These are phyloP conservation scores for Pestalotiopsis sp. DNA, from an alignment of 2,329 filamentous ascomycete genomes.

Conservation along the genomic window DNA sequence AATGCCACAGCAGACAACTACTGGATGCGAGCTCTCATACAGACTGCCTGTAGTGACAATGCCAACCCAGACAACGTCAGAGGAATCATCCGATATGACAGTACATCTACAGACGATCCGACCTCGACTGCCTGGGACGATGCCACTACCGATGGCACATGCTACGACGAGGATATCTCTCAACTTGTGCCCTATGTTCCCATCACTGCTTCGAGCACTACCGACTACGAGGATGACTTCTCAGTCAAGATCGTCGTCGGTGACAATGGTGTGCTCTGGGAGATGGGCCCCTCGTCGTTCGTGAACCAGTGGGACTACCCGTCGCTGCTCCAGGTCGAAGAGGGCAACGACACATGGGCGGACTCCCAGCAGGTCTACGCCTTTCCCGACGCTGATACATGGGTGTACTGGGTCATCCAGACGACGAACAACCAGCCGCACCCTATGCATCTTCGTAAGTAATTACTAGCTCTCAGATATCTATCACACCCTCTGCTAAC, in stretches of 20 bases:
- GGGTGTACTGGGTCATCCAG: conserved; percentile 36
- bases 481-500: neutral
- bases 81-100: conserved; percentile 49
- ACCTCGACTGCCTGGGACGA: conserved; percentile 22
- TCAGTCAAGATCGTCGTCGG: conserved; percentile 18
- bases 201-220: conserved; percentile 32
- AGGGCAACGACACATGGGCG: conserved; percentile 26
- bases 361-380: conserved; percentile 30
- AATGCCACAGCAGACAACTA: conserved; percentile 43
- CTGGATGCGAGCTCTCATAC: conserved; percentile 50
- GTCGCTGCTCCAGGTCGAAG: conserved; percentile 37
- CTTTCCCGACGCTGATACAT: conserved; percentile 28
- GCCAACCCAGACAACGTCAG: conserved; percentile 43
- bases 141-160: conserved; percentile 24
- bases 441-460: conserved; percentile 43
- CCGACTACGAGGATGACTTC: conserved; percentile 20
- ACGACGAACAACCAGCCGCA: conserved; percentile 30
- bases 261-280: conserved; percentile 44
- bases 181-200: conserved; percentile 36
- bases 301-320: conserved; percentile 49
- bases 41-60: conserved; percentile 43
- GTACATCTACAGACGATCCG: conserved; percentile 20
- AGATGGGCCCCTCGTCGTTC: conserved; percentile 49
- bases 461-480: neutral
- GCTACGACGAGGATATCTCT: conserved; percentile 37